Conservation (phyloP, 805 yeast genomes). For the Komagataella kurtzmanii region DNA sequence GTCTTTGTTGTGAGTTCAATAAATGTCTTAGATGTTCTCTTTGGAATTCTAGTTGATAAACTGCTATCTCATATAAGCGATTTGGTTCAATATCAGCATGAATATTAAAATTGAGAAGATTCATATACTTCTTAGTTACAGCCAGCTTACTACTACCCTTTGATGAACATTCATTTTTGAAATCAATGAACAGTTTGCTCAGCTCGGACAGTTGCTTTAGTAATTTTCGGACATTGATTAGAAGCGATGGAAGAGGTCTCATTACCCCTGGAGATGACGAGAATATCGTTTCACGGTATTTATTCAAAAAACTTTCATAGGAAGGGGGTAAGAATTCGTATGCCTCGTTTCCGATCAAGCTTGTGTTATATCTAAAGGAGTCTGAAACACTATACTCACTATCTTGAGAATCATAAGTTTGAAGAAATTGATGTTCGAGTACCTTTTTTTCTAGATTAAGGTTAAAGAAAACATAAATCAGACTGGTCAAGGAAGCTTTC, state of each 20-base stretch:
- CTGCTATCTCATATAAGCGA: slow-evolving; percentile 24
- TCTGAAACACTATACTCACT: not conserved
- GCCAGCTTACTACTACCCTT: not conserved
- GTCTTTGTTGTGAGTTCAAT: slow-evolving; percentile 29
- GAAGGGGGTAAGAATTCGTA: slow-evolving; percentile 5
- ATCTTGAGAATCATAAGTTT: slow-evolving; percentile 22
- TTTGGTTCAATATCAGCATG: slow-evolving; percentile 10
- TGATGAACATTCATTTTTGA: slow-evolving; percentile 1
- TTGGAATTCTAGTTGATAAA: slow-evolving; percentile 15
- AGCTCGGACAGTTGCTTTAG: slow-evolving; percentile 15
- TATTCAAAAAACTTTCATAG: slow-evolving; percentile 1
- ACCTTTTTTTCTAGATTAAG: slow-evolving; percentile 67
- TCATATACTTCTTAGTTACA: slow-evolving; percentile 4
- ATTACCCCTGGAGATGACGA: slow-evolving; percentile 81
- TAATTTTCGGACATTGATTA: slow-evolving; percentile 9
- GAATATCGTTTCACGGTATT: slow-evolving; percentile 14
- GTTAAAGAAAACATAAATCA: slow-evolving; percentile 70
- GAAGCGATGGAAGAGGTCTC: slow-evolving; percentile 45
- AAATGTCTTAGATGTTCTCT: slow-evolving; percentile 16
- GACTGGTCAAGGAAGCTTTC: slow-evolving; percentile 68
- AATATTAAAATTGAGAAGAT: slow-evolving; percentile 6
- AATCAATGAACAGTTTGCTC: slow-evolving; percentile 14
- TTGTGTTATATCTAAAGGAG: slow-evolving; percentile 1
- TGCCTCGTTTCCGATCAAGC: slow-evolving; percentile 5
- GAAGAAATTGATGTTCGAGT: slow-evolving; percentile 56